A percentile compares a stretch with the other conserved stretches of the same genome.
These are phyloP conservation scores for Botryosphaeria dothidea DNA, from an alignment of 2,329 filamentous ascomycete genomes.

Conservation along the genomic window DNA sequence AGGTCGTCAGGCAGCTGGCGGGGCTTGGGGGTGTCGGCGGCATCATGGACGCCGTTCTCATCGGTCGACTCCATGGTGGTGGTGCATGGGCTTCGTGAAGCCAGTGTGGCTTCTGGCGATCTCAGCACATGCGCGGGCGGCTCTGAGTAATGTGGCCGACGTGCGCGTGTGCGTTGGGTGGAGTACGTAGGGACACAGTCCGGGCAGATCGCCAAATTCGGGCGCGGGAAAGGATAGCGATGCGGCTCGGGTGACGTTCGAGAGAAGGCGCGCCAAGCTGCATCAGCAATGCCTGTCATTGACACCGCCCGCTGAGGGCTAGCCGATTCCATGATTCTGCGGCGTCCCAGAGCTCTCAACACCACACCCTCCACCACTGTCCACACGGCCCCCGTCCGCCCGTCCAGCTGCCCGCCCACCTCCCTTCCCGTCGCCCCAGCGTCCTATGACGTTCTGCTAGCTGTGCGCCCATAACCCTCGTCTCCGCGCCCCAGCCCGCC, in stretches of 20 bases:
- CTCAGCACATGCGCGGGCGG: conserved; percentile 15
- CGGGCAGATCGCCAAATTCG: conserved; percentile 12
- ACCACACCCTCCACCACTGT: background rate
- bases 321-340: background rate
- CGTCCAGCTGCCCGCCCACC: background rate
- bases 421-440: background rate
- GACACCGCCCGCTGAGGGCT: background rate
- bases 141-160: conserved; percentile 9
- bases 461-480: background rate
- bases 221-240: background rate
- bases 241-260: conserved; percentile 20
- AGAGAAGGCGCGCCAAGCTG: conserved; percentile 12
- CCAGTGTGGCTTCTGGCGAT: conserved; percentile 14
- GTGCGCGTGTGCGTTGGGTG: background rate
- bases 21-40: conserved; percentile 30
- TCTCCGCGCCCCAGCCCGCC: background rate
- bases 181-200: background rate
- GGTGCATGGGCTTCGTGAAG: conserved; percentile 20
- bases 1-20: conserved; percentile 75
- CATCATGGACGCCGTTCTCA: conserved; percentile 36
- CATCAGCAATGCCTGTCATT: background rate
- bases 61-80: conserved; percentile 31
- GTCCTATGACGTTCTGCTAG: background rate
- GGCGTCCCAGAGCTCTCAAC: background rate
- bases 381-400: background rate